Conservation (phyloP, 371 early-diverging fungal genomes). For the Rhizopus arrhizus region DNA sequence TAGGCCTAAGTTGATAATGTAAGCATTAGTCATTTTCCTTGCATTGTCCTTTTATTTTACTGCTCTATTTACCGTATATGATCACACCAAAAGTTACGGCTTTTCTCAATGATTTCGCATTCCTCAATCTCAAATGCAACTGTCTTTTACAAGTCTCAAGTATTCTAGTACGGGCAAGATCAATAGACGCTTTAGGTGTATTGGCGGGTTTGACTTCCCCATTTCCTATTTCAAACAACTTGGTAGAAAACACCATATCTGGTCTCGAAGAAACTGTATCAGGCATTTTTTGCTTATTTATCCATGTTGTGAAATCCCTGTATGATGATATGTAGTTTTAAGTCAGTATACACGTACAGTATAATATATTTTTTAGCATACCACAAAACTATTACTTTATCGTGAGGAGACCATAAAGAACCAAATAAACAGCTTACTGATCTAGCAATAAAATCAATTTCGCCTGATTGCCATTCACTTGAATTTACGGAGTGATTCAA, state of each 20-base stretch:
- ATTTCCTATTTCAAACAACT: conserved; percentile 3
- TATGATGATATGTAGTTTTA: conserved; percentile 16
- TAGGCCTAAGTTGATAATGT: too few species aligned
- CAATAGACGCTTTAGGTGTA: conserved; percentile 1
- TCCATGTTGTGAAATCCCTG: neutral
- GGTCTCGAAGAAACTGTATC: conserved; percentile 9
- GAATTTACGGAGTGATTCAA: conserved; percentile 11
- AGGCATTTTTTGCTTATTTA: conserved; percentile 12
- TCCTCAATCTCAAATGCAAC: conserved; percentile 7
- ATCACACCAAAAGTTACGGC: conserved; percentile 11
- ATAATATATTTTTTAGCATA: conserved; percentile 23
- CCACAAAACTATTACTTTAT: conserved; percentile 20
- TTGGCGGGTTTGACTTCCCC: conserved; percentile 5
- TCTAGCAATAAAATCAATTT: conserved; percentile 20
- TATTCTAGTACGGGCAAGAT: conserved; percentile 3
- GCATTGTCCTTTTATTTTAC: too few species aligned
- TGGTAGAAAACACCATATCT: conserved; percentile 3
- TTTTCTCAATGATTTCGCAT: conserved; percentile 1
- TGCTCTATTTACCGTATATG: conserved; percentile 6
- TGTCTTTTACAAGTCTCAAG: conserved; percentile 10
- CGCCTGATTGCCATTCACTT: conserved; percentile 16
- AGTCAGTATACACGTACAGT: conserved; percentile 19
- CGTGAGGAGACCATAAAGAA: conserved; percentile 24
- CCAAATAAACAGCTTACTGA: conserved; percentile 19
- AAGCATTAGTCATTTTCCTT: too few species aligned